Evolutionary conservation across 2,329 filamentous ascomycete genomes (phyloP).

Genomic region (Coniella vitis): DNA sequence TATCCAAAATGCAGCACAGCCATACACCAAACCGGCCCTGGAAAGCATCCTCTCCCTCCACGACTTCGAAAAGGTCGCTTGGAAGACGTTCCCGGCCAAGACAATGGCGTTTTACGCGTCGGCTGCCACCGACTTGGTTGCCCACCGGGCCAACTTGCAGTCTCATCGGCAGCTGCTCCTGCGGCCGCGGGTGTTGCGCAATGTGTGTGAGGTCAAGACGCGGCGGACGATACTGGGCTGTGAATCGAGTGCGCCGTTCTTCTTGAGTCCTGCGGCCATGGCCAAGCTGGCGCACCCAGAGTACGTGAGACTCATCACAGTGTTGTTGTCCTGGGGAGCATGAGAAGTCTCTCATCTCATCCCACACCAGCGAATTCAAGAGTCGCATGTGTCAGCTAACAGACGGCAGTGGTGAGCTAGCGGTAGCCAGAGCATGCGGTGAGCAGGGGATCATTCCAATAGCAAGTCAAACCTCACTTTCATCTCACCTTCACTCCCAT

Average conservation of each 20-base stretch:
- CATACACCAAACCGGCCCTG: slow-evolving; percentile 42
- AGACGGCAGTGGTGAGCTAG: slow-evolving; percentile 43
- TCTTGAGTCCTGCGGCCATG: slow-evolving; percentile 43
- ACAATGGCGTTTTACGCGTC: slow-evolving; percentile 51
- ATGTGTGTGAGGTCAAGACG: slow-evolving; percentile 36
- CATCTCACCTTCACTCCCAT: too few species aligned
- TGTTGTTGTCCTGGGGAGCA: too few species aligned
- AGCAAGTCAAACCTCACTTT: too few species aligned
- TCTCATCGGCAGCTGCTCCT: slow-evolving; percentile 43
- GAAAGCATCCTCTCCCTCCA: slow-evolving; percentile 22
- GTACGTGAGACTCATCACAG: too few species aligned
- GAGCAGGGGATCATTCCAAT: slow-evolving; percentile 42
- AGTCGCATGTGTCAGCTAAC: too few species aligned
- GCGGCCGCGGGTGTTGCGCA: slow-evolving; percentile 42
- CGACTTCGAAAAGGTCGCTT: slow-evolving; percentile 43
- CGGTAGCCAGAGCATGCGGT: slow-evolving; percentile 41
- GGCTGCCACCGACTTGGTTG: slow-evolving; percentile 46
- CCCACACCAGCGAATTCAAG: too few species aligned
- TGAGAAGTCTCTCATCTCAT: too few species aligned
- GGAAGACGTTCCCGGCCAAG: slow-evolving; percentile 37
- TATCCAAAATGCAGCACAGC: slow-evolving; percentile 18
- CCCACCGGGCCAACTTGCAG: slow-evolving; percentile 40
- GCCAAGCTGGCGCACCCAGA: slow-evolving; percentile 43
- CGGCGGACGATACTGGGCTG: slow-evolving; percentile 36
- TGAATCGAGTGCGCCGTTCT: slow-evolving; percentile 36